phyloP scores from a whole-genome alignment of 306 rosid genomes.

The Parietaria judaica region DNA sequence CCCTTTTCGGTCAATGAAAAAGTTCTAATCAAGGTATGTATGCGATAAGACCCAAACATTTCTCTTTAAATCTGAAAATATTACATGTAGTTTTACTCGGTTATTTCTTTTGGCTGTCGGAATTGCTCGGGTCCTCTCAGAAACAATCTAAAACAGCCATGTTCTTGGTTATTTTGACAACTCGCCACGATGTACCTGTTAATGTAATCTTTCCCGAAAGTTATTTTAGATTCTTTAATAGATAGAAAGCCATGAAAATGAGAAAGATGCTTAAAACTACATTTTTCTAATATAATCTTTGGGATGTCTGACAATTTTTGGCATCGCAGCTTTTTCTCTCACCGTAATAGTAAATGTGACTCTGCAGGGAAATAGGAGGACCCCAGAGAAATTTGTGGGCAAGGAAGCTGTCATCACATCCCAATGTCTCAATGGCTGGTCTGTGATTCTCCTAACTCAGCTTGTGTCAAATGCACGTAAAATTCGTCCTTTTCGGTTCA shows the following conservation, averaged over 20 bases:
- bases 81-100: too few relatives aligned
- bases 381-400: slow-evolving; percentile 97
- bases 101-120: too few relatives aligned
- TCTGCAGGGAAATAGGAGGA: slow-evolving; percentile 87
- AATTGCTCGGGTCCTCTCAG: too few relatives aligned
- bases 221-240: not conserved
- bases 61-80: too few relatives aligned
- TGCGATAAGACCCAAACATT: too few relatives aligned
- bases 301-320: too few relatives aligned
- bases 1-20: slow-evolving; percentile 93
- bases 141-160: not conserved
- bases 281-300: not conserved
- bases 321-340: not conserved
- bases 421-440: slow-evolving; percentile 99
- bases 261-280: not conserved
- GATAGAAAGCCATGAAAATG: not conserved
- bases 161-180: not conserved
- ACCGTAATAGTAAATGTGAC: slow-evolving; percentile 8
- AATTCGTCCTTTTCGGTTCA: too few relatives aligned
- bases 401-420: slow-evolving; percentile 97
- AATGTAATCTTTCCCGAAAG: not conserved
- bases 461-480: too few relatives aligned
- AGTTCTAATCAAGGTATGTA: slow-evolving; percentile 73
- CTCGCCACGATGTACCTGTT: not conserved
- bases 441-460: slow-evolving; percentile 25